Base-by-base conservation (phyloP, 257 asterid genomes). In the Rhazya stricta region DNA sequence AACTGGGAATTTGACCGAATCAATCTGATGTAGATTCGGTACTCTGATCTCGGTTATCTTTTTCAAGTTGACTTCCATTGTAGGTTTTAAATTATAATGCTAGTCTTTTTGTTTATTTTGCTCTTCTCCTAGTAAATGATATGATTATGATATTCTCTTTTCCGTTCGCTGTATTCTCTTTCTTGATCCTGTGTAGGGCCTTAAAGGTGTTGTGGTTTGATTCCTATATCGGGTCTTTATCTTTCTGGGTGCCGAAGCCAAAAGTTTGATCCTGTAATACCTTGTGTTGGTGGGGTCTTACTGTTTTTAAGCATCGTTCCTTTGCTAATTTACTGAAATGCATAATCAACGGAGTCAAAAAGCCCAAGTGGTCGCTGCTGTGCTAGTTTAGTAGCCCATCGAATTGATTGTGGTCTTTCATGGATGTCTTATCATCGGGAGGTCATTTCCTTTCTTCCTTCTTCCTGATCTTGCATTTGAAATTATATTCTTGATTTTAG, bases 21-120 rank as follows among this genome's bases (percentile, higher is more conserved):
- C 72, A 60, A 37, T 45, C 66, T 73, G 63, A 42, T 77, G 67
- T 32, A 30, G 37, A 61, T 71, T 77, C 65, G 78, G 82, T 56
- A n/a, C 67, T 63, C 39, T 42, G 23, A 25, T 56, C 51, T 57
- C 45, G 50, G 53, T 29, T 12, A 72, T 78, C 69, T 6, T 43
- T 74, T 65, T 63, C 50, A 11, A 18, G 71, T 70, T 77, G 67
- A 71, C 76, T 48, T 61, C 76, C 25, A 29, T 32, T 51, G 39
- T 72, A 63, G 68, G 42, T 30, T 46, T 9, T 25, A n/a, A 30
- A 43, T 69, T 48, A 11, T 62, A 70, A 71, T 68, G 6, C 29
- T 12, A n/a, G 30, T 2, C 16, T 7, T 69, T 43, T 36, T 46
- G 9, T 6, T 25, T 8, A 18, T 48, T 21, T 30, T 23, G 27